A percentile compares a stretch with the other conserved stretches of the same genome.
phyloP scores from a whole-genome alignment of 1,284 basidiomycete species.

The Moniliella sp. region DNA sequence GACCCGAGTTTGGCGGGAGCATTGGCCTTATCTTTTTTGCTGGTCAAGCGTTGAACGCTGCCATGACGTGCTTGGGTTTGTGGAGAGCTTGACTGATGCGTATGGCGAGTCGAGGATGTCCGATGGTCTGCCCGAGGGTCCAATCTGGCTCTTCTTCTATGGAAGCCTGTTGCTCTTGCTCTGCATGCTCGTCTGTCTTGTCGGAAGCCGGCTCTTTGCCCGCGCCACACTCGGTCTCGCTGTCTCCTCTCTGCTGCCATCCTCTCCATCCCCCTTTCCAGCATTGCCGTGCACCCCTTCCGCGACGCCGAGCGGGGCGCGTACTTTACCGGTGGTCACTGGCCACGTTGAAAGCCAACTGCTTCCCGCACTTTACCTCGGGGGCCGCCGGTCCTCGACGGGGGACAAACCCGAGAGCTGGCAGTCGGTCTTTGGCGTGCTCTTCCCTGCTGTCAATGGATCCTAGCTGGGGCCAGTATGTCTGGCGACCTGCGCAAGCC shows the following conservation, averaged over 20 bases:
- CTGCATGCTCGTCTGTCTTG: conserved; percentile 23
- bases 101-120: conserved; percentile 16
- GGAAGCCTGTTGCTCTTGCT: conserved; percentile 21
- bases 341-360: conserved; percentile 18
- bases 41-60: conserved; percentile 28
- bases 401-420: conserved; percentile 14
- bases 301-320: conserved; percentile 21
- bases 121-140: conserved; percentile 19
- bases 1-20: conserved; percentile 32
- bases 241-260: conserved; percentile 21
- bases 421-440: conserved; percentile 29
- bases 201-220: conserved; percentile 25
- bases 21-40: conserved; percentile 31
- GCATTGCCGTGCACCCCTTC: conserved; percentile 13
- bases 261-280: conserved; percentile 23
- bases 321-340: conserved; percentile 30
- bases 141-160: conserved; percentile 26
- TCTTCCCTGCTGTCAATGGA: conserved; percentile 30
- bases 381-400: conserved; percentile 26
- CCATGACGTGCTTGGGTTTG: conserved; percentile 31
- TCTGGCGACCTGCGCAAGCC: conserved; percentile 32
- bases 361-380: conserved; percentile 25
- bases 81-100: conserved; percentile 26
- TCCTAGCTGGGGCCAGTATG: conserved; percentile 30
- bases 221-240: conserved; percentile 24